Conservation (phyloP, 1,284 basidiomycete species). For the Exsudoporus floridanus region DNA sequence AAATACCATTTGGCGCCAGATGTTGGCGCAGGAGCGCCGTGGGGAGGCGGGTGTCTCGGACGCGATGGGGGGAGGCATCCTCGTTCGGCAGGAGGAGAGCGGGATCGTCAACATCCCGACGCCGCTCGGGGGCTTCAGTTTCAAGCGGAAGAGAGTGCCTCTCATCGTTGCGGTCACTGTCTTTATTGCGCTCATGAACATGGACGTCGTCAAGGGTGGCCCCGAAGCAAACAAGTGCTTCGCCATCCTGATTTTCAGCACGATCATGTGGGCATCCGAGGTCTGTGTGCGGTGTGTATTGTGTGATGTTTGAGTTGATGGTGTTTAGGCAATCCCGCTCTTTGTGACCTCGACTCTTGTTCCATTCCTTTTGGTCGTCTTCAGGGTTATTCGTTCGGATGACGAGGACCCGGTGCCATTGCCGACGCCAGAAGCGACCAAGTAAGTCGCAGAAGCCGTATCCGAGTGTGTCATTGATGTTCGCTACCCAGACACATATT, state of each 20-base stretch:
- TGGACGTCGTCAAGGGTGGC: slow-evolving; percentile 55
- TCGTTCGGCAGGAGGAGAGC: slow-evolving; percentile 54
- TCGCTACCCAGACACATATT: slow-evolving; percentile 59
- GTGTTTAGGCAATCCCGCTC: slow-evolving; percentile 83
- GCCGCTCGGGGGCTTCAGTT: slow-evolving; percentile 59
- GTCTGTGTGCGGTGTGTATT: slow-evolving; percentile 38
- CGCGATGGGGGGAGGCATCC: slow-evolving; percentile 46
- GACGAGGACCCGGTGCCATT: slow-evolving; percentile 57
- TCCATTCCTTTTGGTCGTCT: slow-evolving; percentile 85
- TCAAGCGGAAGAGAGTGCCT: slow-evolving; percentile 65
- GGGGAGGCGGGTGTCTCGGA: slow-evolving; percentile 51
- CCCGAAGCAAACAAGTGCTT: slow-evolving; percentile 89
- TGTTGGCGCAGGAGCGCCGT: slow-evolving; percentile 88
- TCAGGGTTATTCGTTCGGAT: slow-evolving; percentile 71
- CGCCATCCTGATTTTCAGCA: slow-evolving; percentile 88
- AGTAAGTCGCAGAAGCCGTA: slow-evolving; percentile 48
- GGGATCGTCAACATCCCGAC: slow-evolving; percentile 56
- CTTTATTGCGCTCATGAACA: slow-evolving; percentile 62
- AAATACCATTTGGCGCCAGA: slow-evolving; percentile 96
- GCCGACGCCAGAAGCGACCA: slow-evolving; percentile 73
- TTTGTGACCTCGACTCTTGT: slow-evolving; percentile 94
- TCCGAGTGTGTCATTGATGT: slow-evolving; percentile 1
- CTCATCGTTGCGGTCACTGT: slow-evolving; percentile 56
- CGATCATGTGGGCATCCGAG: slow-evolving; percentile 96
- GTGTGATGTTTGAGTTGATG: slow-evolving; percentile 8